Base-by-base conservation (phyloP, 2,329 filamentous ascomycete species). In the Pseudofabraea citricarpa region DNA sequence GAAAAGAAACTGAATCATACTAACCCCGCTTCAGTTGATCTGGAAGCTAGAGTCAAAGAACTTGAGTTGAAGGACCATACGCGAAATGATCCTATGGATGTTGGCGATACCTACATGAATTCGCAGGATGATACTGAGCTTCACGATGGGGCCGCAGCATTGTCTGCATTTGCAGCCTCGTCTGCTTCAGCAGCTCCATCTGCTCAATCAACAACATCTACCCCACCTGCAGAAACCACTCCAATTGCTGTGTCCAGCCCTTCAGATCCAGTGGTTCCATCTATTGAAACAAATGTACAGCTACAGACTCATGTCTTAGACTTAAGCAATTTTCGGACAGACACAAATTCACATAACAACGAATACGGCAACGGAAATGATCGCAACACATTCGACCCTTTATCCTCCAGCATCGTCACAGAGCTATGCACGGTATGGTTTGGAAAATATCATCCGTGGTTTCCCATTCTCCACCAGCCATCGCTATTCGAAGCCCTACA, bases 391-490 rank as follows among this genome's bases (percentile, higher is more conserved):
- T 21, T 43, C 24, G 36, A 36, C 4, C 45, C 38, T 37, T 36
- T 46, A 33, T 27, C 41, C 53, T n/a, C 44, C 43, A 10, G 44
- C 54, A 42, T 50, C 5, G 10, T 51, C 12, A 24, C 24, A 19
- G 42, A 48, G 8, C 46, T 64, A 6, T 63, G 57, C 35, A 47
- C 55, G 8, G 46, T 56, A 3, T 66, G 60, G 61, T 66, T 66
- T 46, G 56, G 60, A 29, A 55, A 59, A 33, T 64, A 63, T 41
- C 63, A 66, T 47, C 49, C 55, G 5, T 66, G 64, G 63, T 58
- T 62, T 38, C 63, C 63, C 2, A 62, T 66, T 27, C 51, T 66
- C 19, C 47, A 49, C 41, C 44, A 45, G 26, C 36, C 47, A 22
- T 49, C 47, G 2, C 12, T 49, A 22, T 38, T 49, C 16, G 41